A percentile compares a stretch with the other conserved stretches of the same genome.
Evolutionary conservation across 2,329 filamentous ascomycete genomes (phyloP).

Genomic region (Ceratocystis albifundus): DNA sequence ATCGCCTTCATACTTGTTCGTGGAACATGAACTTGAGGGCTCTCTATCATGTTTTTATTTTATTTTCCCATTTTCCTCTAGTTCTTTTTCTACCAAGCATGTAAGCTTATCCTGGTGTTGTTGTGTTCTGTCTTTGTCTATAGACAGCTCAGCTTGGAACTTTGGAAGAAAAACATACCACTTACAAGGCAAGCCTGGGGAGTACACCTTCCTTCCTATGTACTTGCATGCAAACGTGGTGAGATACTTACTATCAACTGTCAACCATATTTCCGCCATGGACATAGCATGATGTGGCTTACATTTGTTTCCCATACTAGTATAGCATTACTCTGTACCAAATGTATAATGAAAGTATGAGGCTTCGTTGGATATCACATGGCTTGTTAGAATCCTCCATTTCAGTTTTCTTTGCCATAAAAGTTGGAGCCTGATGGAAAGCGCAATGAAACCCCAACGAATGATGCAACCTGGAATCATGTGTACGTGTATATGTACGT

Average conservation of each 20-base stretch:
- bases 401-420: background rate
- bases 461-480: conserved; percentile 8
- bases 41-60: background rate
- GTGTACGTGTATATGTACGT: background rate
- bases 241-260: background rate
- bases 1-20: background rate
- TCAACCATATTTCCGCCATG: background rate
- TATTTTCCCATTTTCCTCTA: too few relatives aligned
- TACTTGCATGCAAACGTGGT: background rate
- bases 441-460: background rate
- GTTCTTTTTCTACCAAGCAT: background rate
- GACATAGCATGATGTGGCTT: background rate
- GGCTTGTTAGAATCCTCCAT: background rate
- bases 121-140: background rate
- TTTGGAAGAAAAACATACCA: background rate
- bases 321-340: background rate
- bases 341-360: background rate
- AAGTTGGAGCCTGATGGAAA: background rate
- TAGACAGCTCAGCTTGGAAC: background rate
- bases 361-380: background rate
- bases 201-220: background rate
- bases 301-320: background rate
- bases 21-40: background rate
- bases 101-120: background rate
- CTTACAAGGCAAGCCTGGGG: background rate